Conservation (phyloP, 192 early-diverging fungal genomes). For the Linnemannia elongata region DNA sequence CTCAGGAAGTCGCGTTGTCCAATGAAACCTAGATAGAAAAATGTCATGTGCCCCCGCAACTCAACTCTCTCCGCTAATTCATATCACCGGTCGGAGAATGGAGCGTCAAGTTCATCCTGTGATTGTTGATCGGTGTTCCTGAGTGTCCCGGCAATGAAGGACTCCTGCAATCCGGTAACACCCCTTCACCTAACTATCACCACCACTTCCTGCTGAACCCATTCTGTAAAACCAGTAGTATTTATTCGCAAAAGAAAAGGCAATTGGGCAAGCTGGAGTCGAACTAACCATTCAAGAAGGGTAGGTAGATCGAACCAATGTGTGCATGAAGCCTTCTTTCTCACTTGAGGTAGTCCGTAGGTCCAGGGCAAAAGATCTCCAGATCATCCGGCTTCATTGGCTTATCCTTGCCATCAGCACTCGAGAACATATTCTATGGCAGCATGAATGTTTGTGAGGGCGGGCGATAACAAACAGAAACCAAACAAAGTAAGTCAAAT, state of each 20-base stretch:
- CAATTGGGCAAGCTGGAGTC: background rate
- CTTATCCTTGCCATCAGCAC: slow-evolving; percentile 33
- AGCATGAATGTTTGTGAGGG: background rate
- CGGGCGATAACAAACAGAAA: background rate
- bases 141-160: too few relatives aligned
- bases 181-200: too few relatives aligned
- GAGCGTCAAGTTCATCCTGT: too few relatives aligned
- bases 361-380: slow-evolving; percentile 58
- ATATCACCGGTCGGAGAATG: too few relatives aligned
- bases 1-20: background rate
- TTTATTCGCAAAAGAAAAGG: too few relatives aligned
- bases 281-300: background rate
- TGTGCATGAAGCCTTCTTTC: background rate
- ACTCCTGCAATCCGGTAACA: too few relatives aligned
- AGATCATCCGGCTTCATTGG: slow-evolving; percentile 52
- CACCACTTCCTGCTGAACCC: background rate
- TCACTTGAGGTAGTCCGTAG: slow-evolving; percentile 50
- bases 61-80: too few relatives aligned
- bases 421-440: slow-evolving; percentile 64
- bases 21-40: background rate
- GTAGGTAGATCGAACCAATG: background rate
- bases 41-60: too few relatives aligned
- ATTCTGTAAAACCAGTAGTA: background rate
- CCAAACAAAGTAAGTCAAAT: background rate
- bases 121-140: too few relatives aligned